Conservation (phyloP, 2,329 filamentous ascomycete species). For the Neonectria sp. region DNA sequence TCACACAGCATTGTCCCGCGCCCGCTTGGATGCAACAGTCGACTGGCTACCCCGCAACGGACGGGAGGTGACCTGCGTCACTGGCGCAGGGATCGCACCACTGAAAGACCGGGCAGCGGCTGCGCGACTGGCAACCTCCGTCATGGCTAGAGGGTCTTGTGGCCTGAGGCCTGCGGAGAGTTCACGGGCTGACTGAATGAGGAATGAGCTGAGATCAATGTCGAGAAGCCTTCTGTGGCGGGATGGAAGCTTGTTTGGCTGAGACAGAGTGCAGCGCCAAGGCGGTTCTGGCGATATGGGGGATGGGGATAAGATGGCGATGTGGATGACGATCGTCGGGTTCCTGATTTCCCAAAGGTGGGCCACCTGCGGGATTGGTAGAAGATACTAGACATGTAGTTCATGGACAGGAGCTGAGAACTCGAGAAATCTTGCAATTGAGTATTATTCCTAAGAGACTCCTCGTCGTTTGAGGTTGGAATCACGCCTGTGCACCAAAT, state of each 20-base stretch:
- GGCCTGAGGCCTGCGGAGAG: constrained; percentile 19
- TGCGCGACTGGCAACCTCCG: constrained; percentile 3
- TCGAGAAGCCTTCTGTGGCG: neutral
- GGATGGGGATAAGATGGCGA: neutral
- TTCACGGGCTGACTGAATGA: neutral
- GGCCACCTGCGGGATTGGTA: constrained; percentile 9
- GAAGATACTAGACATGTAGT: neutral
- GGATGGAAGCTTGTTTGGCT: constrained; percentile 44
- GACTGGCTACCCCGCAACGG: constrained; percentile 48
- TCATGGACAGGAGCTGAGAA: neutral
- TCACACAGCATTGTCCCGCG: constrained; percentile 32
- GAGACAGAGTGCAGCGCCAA: constrained; percentile 46
- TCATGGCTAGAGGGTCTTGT: constrained; percentile 1
- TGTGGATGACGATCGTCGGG: constrained; percentile 11
- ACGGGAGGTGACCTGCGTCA: constrained; percentile 39
- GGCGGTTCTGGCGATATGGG: constrained; percentile 32
- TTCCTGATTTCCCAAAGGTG: constrained; percentile 22
- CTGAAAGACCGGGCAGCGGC: constrained; percentile 20
- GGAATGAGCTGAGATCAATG: neutral
- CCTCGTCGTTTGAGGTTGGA: neutral
- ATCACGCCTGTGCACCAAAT: neutral
- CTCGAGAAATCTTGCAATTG: neutral
- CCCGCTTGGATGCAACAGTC: constrained; percentile 11
- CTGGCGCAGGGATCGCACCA: constrained; percentile 45
- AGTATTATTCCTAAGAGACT: neutral